Base-by-base conservation (phyloP, 2,329 filamentous ascomycete genomes). In the Alternaria brassicicola region DNA sequence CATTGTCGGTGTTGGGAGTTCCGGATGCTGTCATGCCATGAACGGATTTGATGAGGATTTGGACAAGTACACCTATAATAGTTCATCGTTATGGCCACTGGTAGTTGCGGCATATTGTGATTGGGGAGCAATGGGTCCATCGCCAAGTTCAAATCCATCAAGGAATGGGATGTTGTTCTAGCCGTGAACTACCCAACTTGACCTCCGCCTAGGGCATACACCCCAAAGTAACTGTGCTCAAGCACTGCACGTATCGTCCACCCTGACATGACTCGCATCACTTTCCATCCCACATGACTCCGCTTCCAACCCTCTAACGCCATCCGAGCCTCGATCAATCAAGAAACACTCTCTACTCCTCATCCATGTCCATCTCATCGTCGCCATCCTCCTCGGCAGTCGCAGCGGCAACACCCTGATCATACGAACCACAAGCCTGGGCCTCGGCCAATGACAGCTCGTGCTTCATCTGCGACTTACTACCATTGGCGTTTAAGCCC, bases 371-470 rank as follows among this genome's bases (percentile, higher is more conserved):
- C 26, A 51, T 21, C 28, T 55, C 53, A 23, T 63, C 56, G 15
- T 50, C 45, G 12, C 50, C 51, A 55, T 48, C 52, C 36, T 41
- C 36, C 10, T 35, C 50, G 1, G 47, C 55, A 17, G 26, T 49
- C 6, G 54, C 57, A 28, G 47, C 51, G 3, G 55, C 61, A 26
- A 57, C 46, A 5, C 31, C 60, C 23, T 52, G 41, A n/a, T 63
- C 56, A 25, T 66, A 73, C 9, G 64, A 67, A 4, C 52, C 35
- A 57, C 52, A 72, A 31, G 12, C 33, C 47, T 63, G 56, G 3
- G 70, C 71, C 19, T 65, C 67, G 17, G 50, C 57, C 23, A 70
- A 48, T 3, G 74, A 73, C 23, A 76, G 55, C 56, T 68, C 64
- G 28, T 70, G 69, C 39, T 55, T 59, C 59, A 75, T 64, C 48